phyloP scores from a whole-genome alignment of 1,284 basidiomycete species.

The Trametes pubescens region DNA sequence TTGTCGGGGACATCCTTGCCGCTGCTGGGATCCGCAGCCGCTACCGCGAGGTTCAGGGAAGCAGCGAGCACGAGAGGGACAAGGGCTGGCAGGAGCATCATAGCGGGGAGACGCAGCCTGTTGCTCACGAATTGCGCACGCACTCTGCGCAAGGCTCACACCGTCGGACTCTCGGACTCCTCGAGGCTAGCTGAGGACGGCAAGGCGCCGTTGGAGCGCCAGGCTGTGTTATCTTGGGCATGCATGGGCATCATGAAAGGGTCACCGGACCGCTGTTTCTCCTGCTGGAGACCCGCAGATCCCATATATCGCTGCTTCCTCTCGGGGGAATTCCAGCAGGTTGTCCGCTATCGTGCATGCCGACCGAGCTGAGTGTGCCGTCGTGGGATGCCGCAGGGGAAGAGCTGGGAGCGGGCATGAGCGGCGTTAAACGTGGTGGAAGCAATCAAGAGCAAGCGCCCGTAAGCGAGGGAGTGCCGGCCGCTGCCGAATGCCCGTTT shows the following conservation, averaged over 20 bases:
- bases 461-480: not conserved
- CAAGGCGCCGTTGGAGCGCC: conserved; percentile 19
- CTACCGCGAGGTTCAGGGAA: conserved; percentile 10
- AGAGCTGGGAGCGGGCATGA: too few relatives aligned
- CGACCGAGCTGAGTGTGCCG: not conserved
- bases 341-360: not conserved
- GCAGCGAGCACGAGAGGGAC: conserved; percentile 17
- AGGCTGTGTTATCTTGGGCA: conserved; percentile 29
- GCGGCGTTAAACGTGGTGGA: not conserved
- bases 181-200: conserved; percentile 14
- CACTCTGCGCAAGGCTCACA: not conserved
- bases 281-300: conserved; percentile 19
- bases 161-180: not conserved
- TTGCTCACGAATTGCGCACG: conserved; percentile 5
- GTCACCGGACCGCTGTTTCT: conserved; percentile 28
- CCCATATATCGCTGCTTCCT: conserved; percentile 11
- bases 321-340: conserved; percentile 9
- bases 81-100: conserved; percentile 21
- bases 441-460: too few relatives aligned
- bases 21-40: conserved; percentile 13
- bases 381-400: conserved; percentile 6
- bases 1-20: not conserved
- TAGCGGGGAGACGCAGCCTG: conserved; percentile 18
- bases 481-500: too few relatives aligned
- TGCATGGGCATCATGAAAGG: conserved; percentile 1